Base-by-base conservation (phyloP, 2,329 filamentous ascomycete species). In the Teratosphaeria zuluensis region DNA sequence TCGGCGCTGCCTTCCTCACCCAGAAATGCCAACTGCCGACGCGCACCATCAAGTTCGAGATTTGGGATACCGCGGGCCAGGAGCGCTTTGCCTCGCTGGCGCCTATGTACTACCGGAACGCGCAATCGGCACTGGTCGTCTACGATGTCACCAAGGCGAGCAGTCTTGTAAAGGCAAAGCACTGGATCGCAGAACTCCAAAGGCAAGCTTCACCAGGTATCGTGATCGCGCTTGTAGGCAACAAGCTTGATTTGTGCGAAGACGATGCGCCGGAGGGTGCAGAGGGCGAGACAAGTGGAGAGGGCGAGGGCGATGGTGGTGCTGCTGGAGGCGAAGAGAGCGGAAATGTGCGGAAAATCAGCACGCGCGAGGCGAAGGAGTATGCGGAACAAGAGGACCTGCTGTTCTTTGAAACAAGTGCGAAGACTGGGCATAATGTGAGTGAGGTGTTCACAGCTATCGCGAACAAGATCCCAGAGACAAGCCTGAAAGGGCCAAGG, bases 41-140 rank as follows among this genome's bases (percentile, higher is more conserved):
- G 69, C 85, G 92, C 73, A 96, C 90, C 59, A 79, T 80, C 71
- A 80, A 84, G 64, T 80, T 80, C 65, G 78, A 80, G 64, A 97
- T 99, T 71, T 99, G 92, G 92, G 92, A 99, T 79, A 97, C 92
- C 16, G 92, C 94, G 51, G 92, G 92, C 72, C 92, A 99, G 77
- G 92, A 99, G 80, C 90, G 92, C 64, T 99, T 97, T 73, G 92
- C 92, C 68, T 95, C 89, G 56, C 84, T 97, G 61, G 94, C 94
- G 56, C 94, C 92, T 69, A 97, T 97, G 94, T 99, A 99, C 83
- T 97, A 97, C 81, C 91, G 92, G 76, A 97, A 99, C 74, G 94
- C 94, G 56, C 92, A 97, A 78, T 91, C 92, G 64, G 94, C 94
- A 14, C 88, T 99, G 66, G 92, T 99, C 62, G 92, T 97, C 73